Evolutionary conservation across 306 rosid species (phyloP).

Genomic region (Abrus precatorius): DNA sequence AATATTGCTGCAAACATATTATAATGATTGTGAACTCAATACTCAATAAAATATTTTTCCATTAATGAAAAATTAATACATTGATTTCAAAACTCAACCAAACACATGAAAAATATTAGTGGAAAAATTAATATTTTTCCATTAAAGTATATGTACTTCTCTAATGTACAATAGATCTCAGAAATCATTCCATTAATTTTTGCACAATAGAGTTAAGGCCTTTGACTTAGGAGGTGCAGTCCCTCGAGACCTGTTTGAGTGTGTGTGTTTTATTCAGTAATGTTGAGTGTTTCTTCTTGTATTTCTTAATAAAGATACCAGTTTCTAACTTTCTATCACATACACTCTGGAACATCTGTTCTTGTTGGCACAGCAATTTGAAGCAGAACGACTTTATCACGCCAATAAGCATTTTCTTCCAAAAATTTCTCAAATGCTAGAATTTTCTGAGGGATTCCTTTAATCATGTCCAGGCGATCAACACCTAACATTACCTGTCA

Average conservation of each 20-base stretch:
- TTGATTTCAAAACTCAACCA: neutral
- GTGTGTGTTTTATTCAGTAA: no score
- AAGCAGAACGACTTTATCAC: slow-evolving; percentile 88
- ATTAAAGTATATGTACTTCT: neutral
- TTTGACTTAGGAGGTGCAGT: no score
- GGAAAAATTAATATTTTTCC: no score
- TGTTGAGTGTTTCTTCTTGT: no score
- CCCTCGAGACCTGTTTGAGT: no score
- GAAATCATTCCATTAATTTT: neutral
- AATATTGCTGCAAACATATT: neutral
- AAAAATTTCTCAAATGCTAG: slow-evolving; percentile 91
- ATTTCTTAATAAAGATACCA: no score
- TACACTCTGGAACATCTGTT: slow-evolving; percentile 97
- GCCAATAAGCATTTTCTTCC: slow-evolving; percentile 80
- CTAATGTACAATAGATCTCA: neutral
- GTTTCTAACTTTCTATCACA: slow-evolving; percentile 10
- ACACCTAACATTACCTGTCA: slow-evolving; percentile 93
- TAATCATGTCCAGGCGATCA: slow-evolving; percentile 95
- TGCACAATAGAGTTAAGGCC: no score
- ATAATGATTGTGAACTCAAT: slow-evolving; percentile 15
- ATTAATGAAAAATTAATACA: neutral
- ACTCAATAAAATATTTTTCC: neutral
- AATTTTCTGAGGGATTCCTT: slow-evolving; percentile 96
- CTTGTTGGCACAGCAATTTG: slow-evolving; percentile 97
- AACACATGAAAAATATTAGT: neutral